Evolutionary conservation across 116 monocot genomes (phyloP).

Genomic region (Iris pallida): DNA sequence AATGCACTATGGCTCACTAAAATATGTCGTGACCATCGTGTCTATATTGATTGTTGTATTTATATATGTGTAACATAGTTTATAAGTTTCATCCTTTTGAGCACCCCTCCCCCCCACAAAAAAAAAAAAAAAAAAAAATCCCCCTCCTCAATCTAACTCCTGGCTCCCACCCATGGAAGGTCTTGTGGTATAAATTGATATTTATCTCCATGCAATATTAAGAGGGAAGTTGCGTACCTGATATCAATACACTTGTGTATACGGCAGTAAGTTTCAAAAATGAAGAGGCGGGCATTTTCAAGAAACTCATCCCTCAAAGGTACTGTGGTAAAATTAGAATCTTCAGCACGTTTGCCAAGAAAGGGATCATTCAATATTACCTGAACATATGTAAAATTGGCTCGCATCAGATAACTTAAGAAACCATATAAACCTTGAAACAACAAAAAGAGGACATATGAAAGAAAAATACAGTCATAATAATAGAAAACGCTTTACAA

Average conservation of each 20-base stretch:
- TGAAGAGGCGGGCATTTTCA: slow-evolving; percentile 90
- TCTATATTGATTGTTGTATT: too few species aligned
- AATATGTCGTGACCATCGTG: too few species aligned
- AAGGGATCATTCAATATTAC: slow-evolving; percentile 96
- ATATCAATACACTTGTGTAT: slow-evolving; percentile 87
- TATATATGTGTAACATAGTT: too few species aligned
- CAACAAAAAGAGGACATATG: not conserved
- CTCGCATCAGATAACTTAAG: not conserved
- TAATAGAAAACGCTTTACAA: not conserved
- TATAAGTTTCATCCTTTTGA: too few species aligned
- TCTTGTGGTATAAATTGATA: not conserved
- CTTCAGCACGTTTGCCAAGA: slow-evolving; percentile 80
- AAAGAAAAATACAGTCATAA: not conserved
- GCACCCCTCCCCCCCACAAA: too few species aligned
- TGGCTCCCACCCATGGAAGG: not conserved
- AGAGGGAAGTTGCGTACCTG: slow-evolving; percentile 32
- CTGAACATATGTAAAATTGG: slow-evolving; percentile 23
- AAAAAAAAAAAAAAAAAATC: too few species aligned
- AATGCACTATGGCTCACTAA: too few species aligned
- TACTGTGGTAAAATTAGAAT: slow-evolving; percentile 57
- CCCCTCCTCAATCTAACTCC: too few species aligned
- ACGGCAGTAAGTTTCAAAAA: slow-evolving; percentile 92
- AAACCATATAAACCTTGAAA: not conserved
- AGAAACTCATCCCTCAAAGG: slow-evolving; percentile 91
- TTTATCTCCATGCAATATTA: too few species aligned